A percentile compares a stretch with the other conserved stretches of the same genome.
Evolutionary conservation across 2,329 filamentous ascomycete species (phyloP).

Genomic region (Lithohypha guttulata): DNA sequence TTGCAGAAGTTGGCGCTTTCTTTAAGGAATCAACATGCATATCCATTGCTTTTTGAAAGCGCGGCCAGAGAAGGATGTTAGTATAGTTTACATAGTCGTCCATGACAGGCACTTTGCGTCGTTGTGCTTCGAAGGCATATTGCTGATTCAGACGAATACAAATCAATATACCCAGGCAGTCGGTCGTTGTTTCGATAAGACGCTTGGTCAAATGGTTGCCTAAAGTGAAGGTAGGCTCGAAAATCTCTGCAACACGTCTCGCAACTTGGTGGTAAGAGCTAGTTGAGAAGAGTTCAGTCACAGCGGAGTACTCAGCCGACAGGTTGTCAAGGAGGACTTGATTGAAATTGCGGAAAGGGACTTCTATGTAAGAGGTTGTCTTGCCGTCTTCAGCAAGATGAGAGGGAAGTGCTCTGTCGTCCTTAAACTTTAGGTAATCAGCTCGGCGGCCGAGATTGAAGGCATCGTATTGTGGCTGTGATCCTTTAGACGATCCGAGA

Average conservation of each 20-base stretch:
- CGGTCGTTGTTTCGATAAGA: conserved; percentile 65
- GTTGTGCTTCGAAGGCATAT: conserved; percentile 85
- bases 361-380: conserved; percentile 73
- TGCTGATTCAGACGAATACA: conserved; percentile 90
- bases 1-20: conserved; percentile 37
- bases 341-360: conserved; percentile 89
- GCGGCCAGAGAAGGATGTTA: conserved; percentile 92
- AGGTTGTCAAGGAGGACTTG: conserved; percentile 88
- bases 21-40: conserved; percentile 81
- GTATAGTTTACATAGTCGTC: conserved; percentile 91
- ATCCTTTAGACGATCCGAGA: conserved; percentile 30
- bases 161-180: conserved; percentile 78
- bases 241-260: conserved; percentile 75
- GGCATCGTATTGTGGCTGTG: conserved; percentile 55
- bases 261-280: conserved; percentile 62
- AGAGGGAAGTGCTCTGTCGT: conserved; percentile 67
- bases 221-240: conserved; percentile 78
- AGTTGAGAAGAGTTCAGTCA: conserved; percentile 79
- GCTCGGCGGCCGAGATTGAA: conserved; percentile 81
- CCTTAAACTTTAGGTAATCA: conserved; percentile 65
- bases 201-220: conserved; percentile 66
- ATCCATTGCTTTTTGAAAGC: conserved; percentile 89
- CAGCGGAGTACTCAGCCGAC: conserved; percentile 83
- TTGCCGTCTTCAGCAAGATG: conserved; percentile 88
- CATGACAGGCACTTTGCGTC: conserved; percentile 76